Evolutionary conservation across 306 rosid genomes (phyloP), one percentile per base, ranked within the genome.

Genomic region (Fagus crenata): DNA sequence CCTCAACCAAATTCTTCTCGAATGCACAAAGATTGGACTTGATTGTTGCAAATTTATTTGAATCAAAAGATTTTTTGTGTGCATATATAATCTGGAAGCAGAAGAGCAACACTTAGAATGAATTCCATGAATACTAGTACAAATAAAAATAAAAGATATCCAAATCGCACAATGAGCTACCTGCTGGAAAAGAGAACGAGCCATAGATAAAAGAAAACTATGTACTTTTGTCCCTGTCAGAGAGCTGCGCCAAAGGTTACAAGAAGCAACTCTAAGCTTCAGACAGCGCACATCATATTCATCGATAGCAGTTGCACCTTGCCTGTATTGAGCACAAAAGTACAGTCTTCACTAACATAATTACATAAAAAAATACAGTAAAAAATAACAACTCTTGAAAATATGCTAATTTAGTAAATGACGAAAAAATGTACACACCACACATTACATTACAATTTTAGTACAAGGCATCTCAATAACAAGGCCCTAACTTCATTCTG

Each of bases 131-230:
- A 42, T 33, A 74, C 64, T 7, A 72, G 53, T 28, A 61, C 33
- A 46, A 49, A 51, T 36, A 73, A 43, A 6, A 39, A 12, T 22
- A 22, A 41, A 67, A 67, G 51, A 71, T n/a, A 7, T 8, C 46
- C n/a, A 74, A 58, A 49, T 18, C 0, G 5, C 35, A 49, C 67
- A 40, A 3, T 51, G 53, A 75, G 39, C 18, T 70, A 93, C 98
- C 97, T 90, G 97, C 84, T 88, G 92, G 80, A 95, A 87, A 90
- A 95, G 92, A 69, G 73, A 72, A 59, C 86, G 86, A 39, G 88
- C 96, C 78, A 92, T 80, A 56, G 88, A 87, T 67, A 86, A 79
- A 86, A 92, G 89, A 76, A 89, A 90, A 39, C 60, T 7, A 41
- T 86, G 85, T 36, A 89, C 71, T 67, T 86, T 58, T 13, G 73